These are phyloP conservation scores for Oxyria digyna DNA, from an alignment of 148 eudicot genomes.

Conservation along the genomic window DNA sequence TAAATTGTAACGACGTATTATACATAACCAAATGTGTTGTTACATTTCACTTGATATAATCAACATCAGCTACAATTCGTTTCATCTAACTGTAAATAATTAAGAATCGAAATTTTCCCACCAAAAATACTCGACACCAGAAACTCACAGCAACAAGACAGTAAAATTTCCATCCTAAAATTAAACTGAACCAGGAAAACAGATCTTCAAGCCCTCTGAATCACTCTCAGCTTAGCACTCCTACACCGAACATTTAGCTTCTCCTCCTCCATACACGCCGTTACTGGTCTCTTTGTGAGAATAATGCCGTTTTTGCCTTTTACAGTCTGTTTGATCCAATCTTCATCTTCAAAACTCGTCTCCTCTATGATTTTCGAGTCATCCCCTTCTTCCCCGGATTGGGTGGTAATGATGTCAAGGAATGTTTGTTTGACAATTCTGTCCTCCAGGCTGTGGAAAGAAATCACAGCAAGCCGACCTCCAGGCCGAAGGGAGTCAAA, in stretches of 20 bases:
- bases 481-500: slow-evolving; percentile 73
- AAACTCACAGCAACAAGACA: background rate
- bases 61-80: too few relatives aligned
- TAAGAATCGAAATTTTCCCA: too few relatives aligned
- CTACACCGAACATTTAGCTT: slow-evolving; percentile 63
- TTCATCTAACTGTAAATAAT: too few relatives aligned
- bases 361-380: slow-evolving; percentile 5
- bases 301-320: slow-evolving; percentile 46
- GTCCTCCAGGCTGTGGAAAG: slow-evolving; percentile 97
- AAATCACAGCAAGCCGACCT: slow-evolving; percentile 93
- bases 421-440: slow-evolving; percentile 90
- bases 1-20: too few relatives aligned
- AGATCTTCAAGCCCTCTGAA: slow-evolving; percentile 39
- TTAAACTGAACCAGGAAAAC: background rate
- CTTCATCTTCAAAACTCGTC: slow-evolving; percentile 24
- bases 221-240: slow-evolving; percentile 90
- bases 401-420: slow-evolving; percentile 42
- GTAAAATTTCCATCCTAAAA: background rate
- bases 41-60: too few relatives aligned
- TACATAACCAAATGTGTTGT: too few relatives aligned
- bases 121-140: background rate
- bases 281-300: slow-evolving; percentile 85
- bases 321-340: slow-evolving; percentile 62
- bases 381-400: slow-evolving; percentile 10
- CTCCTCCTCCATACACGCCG: slow-evolving; percentile 73